phyloP scores from a whole-genome alignment of 257 asterid genomes.

The Scutellaria galericulata region DNA sequence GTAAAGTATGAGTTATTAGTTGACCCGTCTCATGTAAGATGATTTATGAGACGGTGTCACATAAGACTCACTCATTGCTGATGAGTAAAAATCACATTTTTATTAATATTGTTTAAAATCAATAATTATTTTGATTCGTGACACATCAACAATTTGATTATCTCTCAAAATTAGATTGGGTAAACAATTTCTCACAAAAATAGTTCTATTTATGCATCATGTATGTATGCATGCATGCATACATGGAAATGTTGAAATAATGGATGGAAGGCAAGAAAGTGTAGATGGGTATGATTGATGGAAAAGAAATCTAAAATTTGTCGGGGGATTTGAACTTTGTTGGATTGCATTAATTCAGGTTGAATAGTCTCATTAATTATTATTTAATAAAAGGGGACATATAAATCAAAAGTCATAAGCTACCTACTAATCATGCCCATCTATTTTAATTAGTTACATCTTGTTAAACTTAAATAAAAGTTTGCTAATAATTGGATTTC shows the following conservation, averaged over 20 bases:
- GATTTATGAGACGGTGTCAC: too few species aligned
- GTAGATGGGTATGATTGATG: conserved; percentile 41
- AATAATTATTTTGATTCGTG: too few species aligned
- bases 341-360: conserved; percentile 65
- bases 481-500: conserved; percentile 18
- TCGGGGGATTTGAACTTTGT: conserved; percentile 44
- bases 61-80: too few species aligned
- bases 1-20: too few species aligned
- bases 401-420: conserved; percentile 33
- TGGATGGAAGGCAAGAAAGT: conserved; percentile 44
- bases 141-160: too few species aligned
- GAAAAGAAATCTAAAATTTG: conserved; percentile 41
- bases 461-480: not conserved
- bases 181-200: too few species aligned
- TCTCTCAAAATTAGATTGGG: too few species aligned
- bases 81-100: too few species aligned
- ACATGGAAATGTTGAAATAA: not conserved
- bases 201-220: too few species aligned
- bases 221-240: not conserved
- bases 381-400: conserved; percentile 36
- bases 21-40: too few species aligned
- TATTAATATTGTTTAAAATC: too few species aligned
- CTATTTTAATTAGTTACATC: conserved; percentile 19
- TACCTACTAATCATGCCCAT: conserved; percentile 39
- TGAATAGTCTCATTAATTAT: conserved; percentile 27